phyloP scores from a whole-genome alignment of 805 yeast species.

The Saccharomycopsis fermentans region DNA sequence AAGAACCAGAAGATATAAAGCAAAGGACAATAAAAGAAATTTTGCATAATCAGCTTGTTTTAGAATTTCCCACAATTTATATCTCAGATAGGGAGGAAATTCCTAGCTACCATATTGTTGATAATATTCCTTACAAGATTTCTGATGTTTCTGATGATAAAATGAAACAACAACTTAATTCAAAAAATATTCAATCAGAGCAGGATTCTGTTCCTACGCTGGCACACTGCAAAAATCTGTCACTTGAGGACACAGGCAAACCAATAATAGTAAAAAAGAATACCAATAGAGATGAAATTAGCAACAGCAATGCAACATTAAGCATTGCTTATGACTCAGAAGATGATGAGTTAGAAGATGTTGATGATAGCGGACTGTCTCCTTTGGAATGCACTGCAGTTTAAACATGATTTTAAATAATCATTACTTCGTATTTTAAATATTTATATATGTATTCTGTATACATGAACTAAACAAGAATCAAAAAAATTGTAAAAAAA shows the following conservation, averaged over 20 bases:
- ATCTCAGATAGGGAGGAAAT: neutral
- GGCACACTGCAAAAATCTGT: neutral
- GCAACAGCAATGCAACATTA: neutral
- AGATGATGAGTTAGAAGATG: conserved; percentile 2
- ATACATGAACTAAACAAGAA: neutral
- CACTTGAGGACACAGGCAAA: neutral
- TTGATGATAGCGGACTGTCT: neutral
- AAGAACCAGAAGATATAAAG: too few species aligned
- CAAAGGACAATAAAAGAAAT: neutral
- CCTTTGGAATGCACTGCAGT: neutral
- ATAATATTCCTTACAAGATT: neutral
- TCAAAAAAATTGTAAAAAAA: neutral
- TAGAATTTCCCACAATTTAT: conserved; percentile 17
- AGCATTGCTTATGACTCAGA: conserved; percentile 1
- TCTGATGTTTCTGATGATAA: neutral
- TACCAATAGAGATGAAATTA: neutral
- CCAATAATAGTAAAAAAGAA: neutral
- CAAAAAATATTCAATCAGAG: neutral
- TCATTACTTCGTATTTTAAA: neutral
- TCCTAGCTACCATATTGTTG: neutral
- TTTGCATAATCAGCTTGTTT: conserved; percentile 2
- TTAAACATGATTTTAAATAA: neutral
- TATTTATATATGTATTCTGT: neutral
- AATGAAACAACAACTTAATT: too few species aligned
- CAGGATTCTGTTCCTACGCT: neutral